Percentiles rank a stretch among this genome's conserved stretches.
Conservation (phyloP, 306 rosid genomes). For the Castanea mollissima region DNA sequence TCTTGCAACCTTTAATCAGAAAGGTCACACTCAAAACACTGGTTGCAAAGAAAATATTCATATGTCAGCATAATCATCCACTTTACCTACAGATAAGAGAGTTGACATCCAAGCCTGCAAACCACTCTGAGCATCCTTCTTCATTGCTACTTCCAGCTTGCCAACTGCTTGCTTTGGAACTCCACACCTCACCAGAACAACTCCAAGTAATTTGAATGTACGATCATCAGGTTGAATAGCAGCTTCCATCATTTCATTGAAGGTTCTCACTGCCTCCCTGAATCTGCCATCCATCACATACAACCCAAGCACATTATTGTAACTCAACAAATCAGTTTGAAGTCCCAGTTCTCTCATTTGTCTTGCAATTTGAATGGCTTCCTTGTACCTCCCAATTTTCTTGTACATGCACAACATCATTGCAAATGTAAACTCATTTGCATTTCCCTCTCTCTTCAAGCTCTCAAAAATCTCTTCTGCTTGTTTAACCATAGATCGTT, state of each 20-base stretch:
- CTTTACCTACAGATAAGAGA: slow-evolving; percentile 56
- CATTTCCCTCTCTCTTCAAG: slow-evolving; percentile 50
- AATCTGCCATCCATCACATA: slow-evolving; percentile 56
- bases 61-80: slow-evolving; percentile 32
- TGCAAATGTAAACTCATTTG: slow-evolving; percentile 76
- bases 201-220: slow-evolving; percentile 69
- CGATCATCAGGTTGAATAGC: slow-evolving; percentile 59
- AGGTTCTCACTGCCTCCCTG: slow-evolving; percentile 54
- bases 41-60: slow-evolving; percentile 10
- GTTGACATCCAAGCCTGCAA: slow-evolving; percentile 60
- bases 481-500: slow-evolving; percentile 60
- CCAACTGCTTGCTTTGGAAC: slow-evolving; percentile 65
- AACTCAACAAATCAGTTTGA: slow-evolving; percentile 58
- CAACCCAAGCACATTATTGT: slow-evolving; percentile 63
- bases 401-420: slow-evolving; percentile 90
- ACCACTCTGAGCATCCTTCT: slow-evolving; percentile 47
- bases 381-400: slow-evolving; percentile 64
- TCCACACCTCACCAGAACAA: slow-evolving; percentile 58
- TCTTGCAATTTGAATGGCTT: slow-evolving; percentile 55
- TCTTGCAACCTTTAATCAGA: not conserved
- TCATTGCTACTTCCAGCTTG: slow-evolving; percentile 54
- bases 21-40: not conserved
- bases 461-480: slow-evolving; percentile 61
- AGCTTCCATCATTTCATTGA: slow-evolving; percentile 57
- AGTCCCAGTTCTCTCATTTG: slow-evolving; percentile 57